Percentiles rank a stretch among this genome's conserved stretches.
Conservation (phyloP, 768 basidiomycete species). For the Leucocoprinus sp. region DNA sequence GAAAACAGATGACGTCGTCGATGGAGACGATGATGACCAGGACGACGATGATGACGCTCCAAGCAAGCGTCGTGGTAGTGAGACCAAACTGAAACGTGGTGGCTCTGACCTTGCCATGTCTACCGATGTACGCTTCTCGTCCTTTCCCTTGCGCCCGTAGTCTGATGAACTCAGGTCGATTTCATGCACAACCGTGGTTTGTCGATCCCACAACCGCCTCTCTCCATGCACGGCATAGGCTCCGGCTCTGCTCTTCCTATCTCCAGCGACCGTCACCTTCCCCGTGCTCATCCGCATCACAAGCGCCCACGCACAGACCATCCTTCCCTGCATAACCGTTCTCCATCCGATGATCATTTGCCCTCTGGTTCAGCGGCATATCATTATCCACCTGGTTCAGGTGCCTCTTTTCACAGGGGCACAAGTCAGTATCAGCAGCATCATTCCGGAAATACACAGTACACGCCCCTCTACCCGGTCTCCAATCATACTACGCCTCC, state of each 20-base stretch:
- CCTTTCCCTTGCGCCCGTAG: not conserved
- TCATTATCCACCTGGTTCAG: constrained; percentile 8
- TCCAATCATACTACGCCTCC: constrained; percentile 10
- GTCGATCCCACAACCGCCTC: constrained; percentile 5
- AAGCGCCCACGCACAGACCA: constrained; percentile 13
- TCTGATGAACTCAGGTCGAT: constrained; percentile 1
- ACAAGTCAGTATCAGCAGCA: constrained; percentile 5
- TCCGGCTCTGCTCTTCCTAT: constrained; percentile 8
- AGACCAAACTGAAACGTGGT: constrained; percentile 10
- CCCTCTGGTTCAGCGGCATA: constrained; percentile 9
- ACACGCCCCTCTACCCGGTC: constrained; percentile 12
- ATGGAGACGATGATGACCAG: constrained; percentile 33
- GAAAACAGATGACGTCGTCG: constrained; percentile 28
- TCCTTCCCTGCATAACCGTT: constrained; percentile 9
- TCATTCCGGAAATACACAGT: constrained; percentile 10
- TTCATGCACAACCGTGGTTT: constrained; percentile 9
- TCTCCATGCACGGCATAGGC: constrained; percentile 8
- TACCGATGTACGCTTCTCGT: constrained; percentile 1
- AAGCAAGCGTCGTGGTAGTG: not conserved
- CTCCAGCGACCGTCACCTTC: constrained; percentile 4
- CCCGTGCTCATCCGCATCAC: constrained; percentile 6
- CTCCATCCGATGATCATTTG: constrained; percentile 11
- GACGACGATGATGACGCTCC: constrained; percentile 24
- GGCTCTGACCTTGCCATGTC: constrained; percentile 9
- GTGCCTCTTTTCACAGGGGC: constrained; percentile 6